phyloP scores from a whole-genome alignment of 2,329 filamentous ascomycete genomes.

The Fusarium continuum region DNA sequence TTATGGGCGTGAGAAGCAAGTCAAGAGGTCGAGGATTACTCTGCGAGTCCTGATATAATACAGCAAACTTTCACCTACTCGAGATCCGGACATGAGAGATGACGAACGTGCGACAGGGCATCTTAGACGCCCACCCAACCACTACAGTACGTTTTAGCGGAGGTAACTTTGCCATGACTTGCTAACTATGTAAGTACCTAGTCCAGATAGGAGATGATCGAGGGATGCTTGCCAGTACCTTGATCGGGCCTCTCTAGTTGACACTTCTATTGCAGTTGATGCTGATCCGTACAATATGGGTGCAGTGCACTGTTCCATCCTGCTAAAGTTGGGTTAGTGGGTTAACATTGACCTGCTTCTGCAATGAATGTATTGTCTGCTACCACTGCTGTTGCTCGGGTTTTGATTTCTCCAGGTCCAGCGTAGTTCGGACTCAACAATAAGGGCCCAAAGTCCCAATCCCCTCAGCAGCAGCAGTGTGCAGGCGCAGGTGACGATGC shows the following conservation, averaged over 20 bases:
- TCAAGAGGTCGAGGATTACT: neutral
- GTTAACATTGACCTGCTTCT: neutral
- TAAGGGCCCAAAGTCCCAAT: conserved; percentile 31
- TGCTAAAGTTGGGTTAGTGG: neutral
- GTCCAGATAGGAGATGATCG: conserved; percentile 14
- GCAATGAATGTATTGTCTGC: neutral
- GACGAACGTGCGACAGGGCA: conserved; percentile 24
- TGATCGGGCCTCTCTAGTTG: neutral
- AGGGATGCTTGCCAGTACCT: conserved; percentile 3
- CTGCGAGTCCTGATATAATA: neutral
- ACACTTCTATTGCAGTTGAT: neutral
- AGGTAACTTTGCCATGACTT: conserved; percentile 3
- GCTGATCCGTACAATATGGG: neutral
- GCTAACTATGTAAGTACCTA: too few species aligned
- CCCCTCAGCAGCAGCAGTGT: neutral
- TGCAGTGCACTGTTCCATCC: neutral
- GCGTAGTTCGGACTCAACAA: conserved; percentile 16
- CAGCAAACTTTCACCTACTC: conserved; percentile 3
- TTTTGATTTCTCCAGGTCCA: conserved; percentile 14
- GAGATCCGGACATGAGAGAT: conserved; percentile 21
- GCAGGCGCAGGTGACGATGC: conserved; percentile 21
- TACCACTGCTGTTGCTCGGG: neutral
- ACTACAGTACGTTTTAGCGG: conserved; percentile 29
- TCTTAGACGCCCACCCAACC: conserved; percentile 27
- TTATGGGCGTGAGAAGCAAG: neutral